phyloP scores from a whole-genome alignment of 768 basidiomycete genomes.

The Suillus weaverae region DNA sequence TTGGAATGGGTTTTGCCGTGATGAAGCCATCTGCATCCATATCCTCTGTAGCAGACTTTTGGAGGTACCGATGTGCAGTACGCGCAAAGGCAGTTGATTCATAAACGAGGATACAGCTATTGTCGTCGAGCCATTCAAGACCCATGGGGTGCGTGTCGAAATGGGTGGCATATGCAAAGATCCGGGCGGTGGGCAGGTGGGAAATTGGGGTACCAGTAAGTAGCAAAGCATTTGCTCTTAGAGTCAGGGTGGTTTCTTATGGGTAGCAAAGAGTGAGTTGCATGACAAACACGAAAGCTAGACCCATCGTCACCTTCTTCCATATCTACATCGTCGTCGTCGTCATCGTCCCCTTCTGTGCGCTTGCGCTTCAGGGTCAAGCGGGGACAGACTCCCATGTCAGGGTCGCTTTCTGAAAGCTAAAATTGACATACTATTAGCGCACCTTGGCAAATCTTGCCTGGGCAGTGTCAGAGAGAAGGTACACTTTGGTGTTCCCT shows the following conservation, averaged over 20 bases:
- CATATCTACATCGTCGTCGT: constrained; percentile 35
- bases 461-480: constrained; percentile 67
- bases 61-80: constrained; percentile 48
- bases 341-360: constrained; percentile 37
- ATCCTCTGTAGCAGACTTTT: constrained; percentile 52
- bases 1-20: constrained; percentile 67
- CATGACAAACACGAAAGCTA: not conserved
- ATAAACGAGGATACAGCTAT: constrained; percentile 79
- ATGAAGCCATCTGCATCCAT: constrained; percentile 55
- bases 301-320: constrained; percentile 23
- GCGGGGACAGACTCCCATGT: constrained; percentile 37
- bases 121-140: constrained; percentile 87
- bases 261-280: constrained; percentile 13
- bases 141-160: constrained; percentile 74
- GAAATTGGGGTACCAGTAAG: constrained; percentile 73
- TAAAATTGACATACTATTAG: constrained; percentile 41
- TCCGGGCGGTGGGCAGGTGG: constrained; percentile 69
- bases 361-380: constrained; percentile 50
- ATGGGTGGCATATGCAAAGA: constrained; percentile 82
- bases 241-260: constrained; percentile 41
- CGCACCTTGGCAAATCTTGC: constrained; percentile 73
- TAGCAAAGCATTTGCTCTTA: constrained; percentile 66
- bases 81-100: constrained; percentile 53
- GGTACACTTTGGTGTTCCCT: constrained; percentile 71
- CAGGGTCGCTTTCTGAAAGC: constrained; percentile 41